A percentile compares a stretch with the other conserved stretches of the same genome.
phyloP scores from a whole-genome alignment of 106 monocot species.

The Dendrobium catenatum region DNA sequence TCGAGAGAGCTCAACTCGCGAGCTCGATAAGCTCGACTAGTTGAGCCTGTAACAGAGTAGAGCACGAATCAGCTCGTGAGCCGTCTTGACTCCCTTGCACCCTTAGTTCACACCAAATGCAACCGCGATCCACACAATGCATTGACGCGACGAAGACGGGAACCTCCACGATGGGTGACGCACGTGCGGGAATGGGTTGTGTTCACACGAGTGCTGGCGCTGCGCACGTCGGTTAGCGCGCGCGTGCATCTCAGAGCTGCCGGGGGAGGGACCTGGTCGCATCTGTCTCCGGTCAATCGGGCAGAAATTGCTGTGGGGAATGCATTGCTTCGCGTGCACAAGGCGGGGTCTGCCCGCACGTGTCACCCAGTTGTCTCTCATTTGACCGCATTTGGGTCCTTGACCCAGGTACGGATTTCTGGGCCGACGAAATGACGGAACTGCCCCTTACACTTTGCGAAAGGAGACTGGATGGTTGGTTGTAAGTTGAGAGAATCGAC shows the following conservation, averaged over 20 bases:
- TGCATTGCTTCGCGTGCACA: neutral
- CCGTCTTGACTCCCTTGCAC: too few species aligned
- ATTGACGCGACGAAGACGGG: too few species aligned
- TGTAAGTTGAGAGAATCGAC: too few species aligned
- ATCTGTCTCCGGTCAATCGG: conserved; percentile 18
- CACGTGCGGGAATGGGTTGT: too few species aligned
- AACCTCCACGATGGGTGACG: neutral
- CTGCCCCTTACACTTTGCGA: too few species aligned
- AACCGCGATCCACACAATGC: too few species aligned
- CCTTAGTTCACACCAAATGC: neutral
- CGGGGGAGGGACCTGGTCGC: neutral
- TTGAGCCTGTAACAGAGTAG: too few species aligned
- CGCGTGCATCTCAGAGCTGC: too few species aligned
- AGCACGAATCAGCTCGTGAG: too few species aligned
- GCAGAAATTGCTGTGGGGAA: conserved; percentile 11
- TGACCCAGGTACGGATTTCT: neutral
- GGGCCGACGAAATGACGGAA: neutral
- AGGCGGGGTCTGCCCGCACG: conserved; percentile 7
- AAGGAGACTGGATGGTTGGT: too few species aligned
- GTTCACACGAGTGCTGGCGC: neutral
- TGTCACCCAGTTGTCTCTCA: conserved; percentile 14
- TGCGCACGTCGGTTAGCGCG: neutral
- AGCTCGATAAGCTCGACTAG: too few species aligned
- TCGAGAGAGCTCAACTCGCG: too few species aligned
- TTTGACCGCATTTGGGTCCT: neutral